Conservation (phyloP, 2,329 filamentous ascomycete species). For the Corinectria fuckeliana region DNA sequence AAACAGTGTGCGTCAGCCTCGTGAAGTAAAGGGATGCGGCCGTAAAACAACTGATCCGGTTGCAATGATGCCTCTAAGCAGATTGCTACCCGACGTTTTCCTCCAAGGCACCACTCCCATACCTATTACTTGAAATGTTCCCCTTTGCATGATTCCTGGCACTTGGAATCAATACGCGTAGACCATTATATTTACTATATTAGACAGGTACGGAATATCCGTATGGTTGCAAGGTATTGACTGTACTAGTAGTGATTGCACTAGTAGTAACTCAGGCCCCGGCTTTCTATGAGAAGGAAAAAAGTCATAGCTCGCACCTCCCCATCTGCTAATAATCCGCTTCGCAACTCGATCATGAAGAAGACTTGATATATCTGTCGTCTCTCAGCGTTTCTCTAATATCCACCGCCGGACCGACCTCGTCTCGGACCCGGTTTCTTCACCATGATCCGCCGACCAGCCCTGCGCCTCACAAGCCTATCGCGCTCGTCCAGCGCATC, state of each 20-base stretch:
- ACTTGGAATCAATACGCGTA: background rate
- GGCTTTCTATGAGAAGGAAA: background rate
- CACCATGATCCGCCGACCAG: slow-evolving; percentile 2
- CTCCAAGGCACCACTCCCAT: background rate
- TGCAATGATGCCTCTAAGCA: background rate
- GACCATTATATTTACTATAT: background rate
- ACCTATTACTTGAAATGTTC: background rate
- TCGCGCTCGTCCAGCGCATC: background rate
- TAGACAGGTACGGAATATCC: background rate
- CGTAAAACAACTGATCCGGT: background rate
- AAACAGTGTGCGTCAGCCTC: background rate
- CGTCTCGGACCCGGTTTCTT: background rate
- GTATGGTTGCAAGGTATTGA: background rate
- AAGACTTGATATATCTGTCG: background rate
- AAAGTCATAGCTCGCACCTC: background rate
- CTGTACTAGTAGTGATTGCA: background rate
- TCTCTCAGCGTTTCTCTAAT: background rate
- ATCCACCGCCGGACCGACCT: background rate
- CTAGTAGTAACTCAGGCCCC: background rate
- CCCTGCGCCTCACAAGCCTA: background rate
- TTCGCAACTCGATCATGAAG: background rate
- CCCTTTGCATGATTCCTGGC: background rate
- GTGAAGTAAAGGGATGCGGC: background rate
- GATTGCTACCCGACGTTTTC: background rate
- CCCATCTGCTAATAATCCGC: background rate